Evolutionary conservation across 163 green algal species (phyloP).

Genomic region (Botryococcus braunii): DNA sequence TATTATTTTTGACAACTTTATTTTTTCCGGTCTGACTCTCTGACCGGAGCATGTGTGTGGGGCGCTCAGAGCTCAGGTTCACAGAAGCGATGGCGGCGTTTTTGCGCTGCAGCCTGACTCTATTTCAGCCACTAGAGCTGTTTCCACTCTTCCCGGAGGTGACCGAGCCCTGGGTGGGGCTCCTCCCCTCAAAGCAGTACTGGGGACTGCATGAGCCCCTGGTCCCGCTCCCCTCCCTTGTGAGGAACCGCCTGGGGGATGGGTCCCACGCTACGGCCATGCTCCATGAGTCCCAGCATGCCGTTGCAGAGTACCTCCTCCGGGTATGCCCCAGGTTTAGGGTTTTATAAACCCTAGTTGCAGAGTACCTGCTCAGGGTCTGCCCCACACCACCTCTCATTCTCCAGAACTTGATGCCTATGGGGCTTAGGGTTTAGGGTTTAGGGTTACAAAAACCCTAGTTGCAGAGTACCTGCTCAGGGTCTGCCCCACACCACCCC

Average conservation of each 20-base stretch:
- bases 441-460: no score
- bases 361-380: no score
- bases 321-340: no score
- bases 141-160: constrained; percentile 46
- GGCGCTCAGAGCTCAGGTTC: constrained; percentile 28
- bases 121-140: constrained; percentile 47
- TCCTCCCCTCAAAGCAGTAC: constrained; percentile 19
- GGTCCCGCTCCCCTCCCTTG: constrained; percentile 15
- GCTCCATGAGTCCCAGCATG: constrained; percentile 17
- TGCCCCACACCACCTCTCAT: no score
- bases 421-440: no score
- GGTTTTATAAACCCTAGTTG: no score
- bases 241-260: constrained; percentile 7
- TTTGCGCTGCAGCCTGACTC: constrained; percentile 24
- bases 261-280: neutral
- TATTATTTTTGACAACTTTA: no score
- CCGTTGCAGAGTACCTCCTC: constrained; percentile 40
- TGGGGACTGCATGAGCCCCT: constrained; percentile 30
- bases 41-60: no score
- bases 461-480: no score
- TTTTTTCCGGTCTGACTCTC: no score
- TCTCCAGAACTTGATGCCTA: no score
- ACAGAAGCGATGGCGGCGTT: constrained; percentile 30
- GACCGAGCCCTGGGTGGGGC: constrained; percentile 25
- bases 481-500: no score